Percentiles rank a stretch among this genome's conserved stretches.
Evolutionary conservation across 768 basidiomycete species (phyloP).

Genomic region (Solioccasus polychromus): DNA sequence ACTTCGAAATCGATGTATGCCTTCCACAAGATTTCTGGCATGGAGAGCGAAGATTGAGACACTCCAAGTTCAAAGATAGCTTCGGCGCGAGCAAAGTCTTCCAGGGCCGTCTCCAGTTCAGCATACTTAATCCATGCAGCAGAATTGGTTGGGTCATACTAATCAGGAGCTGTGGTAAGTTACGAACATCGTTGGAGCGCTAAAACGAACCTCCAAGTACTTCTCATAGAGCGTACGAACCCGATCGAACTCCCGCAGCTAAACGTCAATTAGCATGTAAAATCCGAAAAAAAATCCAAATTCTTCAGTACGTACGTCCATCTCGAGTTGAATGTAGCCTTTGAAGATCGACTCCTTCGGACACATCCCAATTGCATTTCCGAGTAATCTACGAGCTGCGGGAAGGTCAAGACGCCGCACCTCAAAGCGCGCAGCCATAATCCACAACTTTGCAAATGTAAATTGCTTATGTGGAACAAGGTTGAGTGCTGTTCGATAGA

Average conservation of each 20-base stretch:
- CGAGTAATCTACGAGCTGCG: slow-evolving; percentile 86
- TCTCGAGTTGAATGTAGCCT: slow-evolving; percentile 91
- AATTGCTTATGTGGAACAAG: slow-evolving; percentile 96
- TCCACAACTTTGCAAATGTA: slow-evolving; percentile 97
- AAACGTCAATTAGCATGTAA: slow-evolving; percentile 9
- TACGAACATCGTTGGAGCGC: neutral
- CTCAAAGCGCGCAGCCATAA: slow-evolving; percentile 90
- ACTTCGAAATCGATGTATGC: slow-evolving; percentile 97
- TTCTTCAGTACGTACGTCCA: slow-evolving; percentile 59
- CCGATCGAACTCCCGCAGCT: slow-evolving; percentile 94
- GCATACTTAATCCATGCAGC: slow-evolving; percentile 96
- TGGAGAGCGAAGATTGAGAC: slow-evolving; percentile 78
- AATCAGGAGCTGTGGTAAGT: slow-evolving; percentile 1
- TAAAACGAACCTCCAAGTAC: slow-evolving; percentile 73
- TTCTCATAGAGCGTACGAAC: slow-evolving; percentile 91
- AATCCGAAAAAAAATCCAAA: neutral
- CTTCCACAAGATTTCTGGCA: slow-evolving; percentile 95
- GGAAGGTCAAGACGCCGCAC: slow-evolving; percentile 76
- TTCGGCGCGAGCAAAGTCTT: slow-evolving; percentile 85
- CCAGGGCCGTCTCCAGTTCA: slow-evolving; percentile 83
- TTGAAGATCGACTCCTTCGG: slow-evolving; percentile 96
- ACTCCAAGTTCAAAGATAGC: slow-evolving; percentile 94
- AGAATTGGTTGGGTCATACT: slow-evolving; percentile 89
- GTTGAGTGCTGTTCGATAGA: slow-evolving; percentile 85
- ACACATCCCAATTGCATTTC: slow-evolving; percentile 90